Percentiles rank a stretch among this genome's conserved stretches.
phyloP scores from a whole-genome alignment of 441 rosid genomes.

The Croton laevigatus region DNA sequence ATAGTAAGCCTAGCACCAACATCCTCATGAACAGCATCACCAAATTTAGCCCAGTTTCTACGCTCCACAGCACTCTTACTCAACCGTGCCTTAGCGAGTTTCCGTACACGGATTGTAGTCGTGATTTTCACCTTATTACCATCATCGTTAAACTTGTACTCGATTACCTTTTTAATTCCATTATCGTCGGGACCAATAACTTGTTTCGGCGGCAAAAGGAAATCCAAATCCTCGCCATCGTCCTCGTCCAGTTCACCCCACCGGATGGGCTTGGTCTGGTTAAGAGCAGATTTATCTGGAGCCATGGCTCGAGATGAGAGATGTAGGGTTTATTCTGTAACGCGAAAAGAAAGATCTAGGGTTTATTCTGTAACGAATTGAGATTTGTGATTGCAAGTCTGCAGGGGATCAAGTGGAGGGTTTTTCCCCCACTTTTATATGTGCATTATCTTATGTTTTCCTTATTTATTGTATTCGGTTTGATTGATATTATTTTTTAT shows the following conservation, averaged over 20 bases:
- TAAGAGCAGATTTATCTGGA: constrained; percentile 8
- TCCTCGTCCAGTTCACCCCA: constrained; percentile 80
- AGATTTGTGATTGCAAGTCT: no score
- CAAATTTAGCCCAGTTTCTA: constrained; percentile 74
- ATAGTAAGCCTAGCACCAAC: constrained; percentile 66
- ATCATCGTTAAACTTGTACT: constrained; percentile 67
- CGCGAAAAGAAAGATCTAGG: constrained; percentile 9
- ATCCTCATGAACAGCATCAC: constrained; percentile 76
- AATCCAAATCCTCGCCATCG: constrained; percentile 64
- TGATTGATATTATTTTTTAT: no score
- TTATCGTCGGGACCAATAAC: constrained; percentile 75
- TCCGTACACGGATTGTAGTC: constrained; percentile 59
- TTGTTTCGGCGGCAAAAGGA: constrained; percentile 62
- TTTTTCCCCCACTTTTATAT: no score
- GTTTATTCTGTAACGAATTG: background rate
- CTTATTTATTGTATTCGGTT: no score
- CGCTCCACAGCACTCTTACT: constrained; percentile 68
- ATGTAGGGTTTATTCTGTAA: constrained; percentile 5
- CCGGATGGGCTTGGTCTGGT: constrained; percentile 36
- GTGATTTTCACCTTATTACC: constrained; percentile 65
- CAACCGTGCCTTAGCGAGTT: constrained; percentile 62
- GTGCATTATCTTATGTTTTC: no score
- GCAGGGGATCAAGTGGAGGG: background rate
- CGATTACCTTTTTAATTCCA: constrained; percentile 69
- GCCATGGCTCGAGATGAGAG: background rate